Evolutionary conservation across 2,329 filamentous ascomycete species (phyloP).

Genomic region (Dactylonectria estremocensis): DNA sequence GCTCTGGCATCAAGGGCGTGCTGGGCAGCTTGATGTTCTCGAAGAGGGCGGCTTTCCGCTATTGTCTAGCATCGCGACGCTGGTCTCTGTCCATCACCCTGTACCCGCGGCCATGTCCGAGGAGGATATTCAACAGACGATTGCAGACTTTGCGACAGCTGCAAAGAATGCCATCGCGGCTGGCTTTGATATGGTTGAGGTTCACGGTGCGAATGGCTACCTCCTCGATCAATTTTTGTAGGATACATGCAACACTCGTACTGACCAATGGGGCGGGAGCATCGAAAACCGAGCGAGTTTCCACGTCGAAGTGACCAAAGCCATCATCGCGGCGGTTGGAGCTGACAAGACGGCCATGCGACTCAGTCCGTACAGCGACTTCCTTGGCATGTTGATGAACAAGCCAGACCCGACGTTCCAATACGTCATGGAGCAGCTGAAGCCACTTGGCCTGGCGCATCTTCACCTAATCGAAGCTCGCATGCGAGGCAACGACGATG

Average conservation of each 20-base stretch:
- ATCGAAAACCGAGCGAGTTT: conserved; percentile 66
- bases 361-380: conserved; percentile 61
- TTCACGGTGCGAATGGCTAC: conserved; percentile 71
- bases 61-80: conserved; percentile 30
- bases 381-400: conserved; percentile 75
- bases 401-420: conserved; percentile 72
- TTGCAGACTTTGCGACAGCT: conserved; percentile 69
- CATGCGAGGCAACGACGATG: conserved; percentile 59
- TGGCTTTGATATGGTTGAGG: conserved; percentile 79
- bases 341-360: conserved; percentile 12
- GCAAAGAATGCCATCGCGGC: conserved; percentile 69
- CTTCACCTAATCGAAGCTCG: conserved; percentile 74
- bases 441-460: conserved; percentile 70
- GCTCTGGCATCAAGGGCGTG: conserved; percentile 33
- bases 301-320: conserved; percentile 56
- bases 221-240: conserved; percentile 72
- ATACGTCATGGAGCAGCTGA: conserved; percentile 67
- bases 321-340: conserved; percentile 43
- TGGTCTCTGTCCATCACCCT: background rate
- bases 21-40: conserved; percentile 14
- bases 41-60: conserved; percentile 17
- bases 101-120: conserved; percentile 21
- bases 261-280: conserved; percentile 65
- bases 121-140: conserved; percentile 12
- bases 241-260: conserved; percentile 63